A percentile compares a stretch with the other conserved stretches of the same genome.
Evolutionary conservation across 202 grass and related monocot genomes (phyloP).

Genomic region (Saccharum hybrid): DNA sequence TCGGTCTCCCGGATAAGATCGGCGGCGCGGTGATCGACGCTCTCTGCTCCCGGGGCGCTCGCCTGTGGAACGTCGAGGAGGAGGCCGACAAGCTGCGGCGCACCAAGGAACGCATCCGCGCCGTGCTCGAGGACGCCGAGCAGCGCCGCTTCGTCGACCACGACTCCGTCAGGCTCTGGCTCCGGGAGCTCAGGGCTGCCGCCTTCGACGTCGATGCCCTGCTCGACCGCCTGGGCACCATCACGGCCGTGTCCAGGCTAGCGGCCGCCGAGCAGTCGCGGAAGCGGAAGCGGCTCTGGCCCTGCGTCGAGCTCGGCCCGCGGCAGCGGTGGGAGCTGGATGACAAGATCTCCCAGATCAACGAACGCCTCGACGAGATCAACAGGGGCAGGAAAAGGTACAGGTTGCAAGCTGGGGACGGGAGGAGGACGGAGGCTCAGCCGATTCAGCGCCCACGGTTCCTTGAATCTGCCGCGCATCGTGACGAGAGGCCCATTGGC

Average conservation of each 20-base stretch:
- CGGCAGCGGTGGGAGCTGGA: conserved; percentile 37
- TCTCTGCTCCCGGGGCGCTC: background rate
- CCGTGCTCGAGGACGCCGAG: conserved; percentile 55
- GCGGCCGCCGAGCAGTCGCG: conserved; percentile 26
- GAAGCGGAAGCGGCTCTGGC: conserved; percentile 52
- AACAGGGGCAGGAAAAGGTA: background rate
- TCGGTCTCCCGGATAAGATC: conserved; percentile 9
- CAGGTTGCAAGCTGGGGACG: conserved; percentile 37
- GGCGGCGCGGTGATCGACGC: background rate
- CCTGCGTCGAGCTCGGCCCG: background rate
- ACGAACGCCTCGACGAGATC: conserved; percentile 43
- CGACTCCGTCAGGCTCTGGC: conserved; percentile 47
- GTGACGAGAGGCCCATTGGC: conserved; percentile 36
- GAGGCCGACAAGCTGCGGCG: conserved; percentile 45
- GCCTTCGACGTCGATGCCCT: conserved; percentile 44
- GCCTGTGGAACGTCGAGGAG: conserved; percentile 42
- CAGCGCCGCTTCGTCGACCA: conserved; percentile 57
- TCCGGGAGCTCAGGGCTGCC: conserved; percentile 43
- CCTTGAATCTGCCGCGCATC: conserved; percentile 22
- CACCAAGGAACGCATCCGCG: conserved; percentile 39
- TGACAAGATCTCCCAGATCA: conserved; percentile 45
- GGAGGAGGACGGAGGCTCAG: background rate
- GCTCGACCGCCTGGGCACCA: conserved; percentile 24
- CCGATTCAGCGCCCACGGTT: background rate
- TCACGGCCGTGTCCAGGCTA: conserved; percentile 17